A percentile compares a stretch with the other conserved stretches of the same genome.
phyloP scores from a whole-genome alignment of 164 flowering plant species.

The Santalum album region DNA sequence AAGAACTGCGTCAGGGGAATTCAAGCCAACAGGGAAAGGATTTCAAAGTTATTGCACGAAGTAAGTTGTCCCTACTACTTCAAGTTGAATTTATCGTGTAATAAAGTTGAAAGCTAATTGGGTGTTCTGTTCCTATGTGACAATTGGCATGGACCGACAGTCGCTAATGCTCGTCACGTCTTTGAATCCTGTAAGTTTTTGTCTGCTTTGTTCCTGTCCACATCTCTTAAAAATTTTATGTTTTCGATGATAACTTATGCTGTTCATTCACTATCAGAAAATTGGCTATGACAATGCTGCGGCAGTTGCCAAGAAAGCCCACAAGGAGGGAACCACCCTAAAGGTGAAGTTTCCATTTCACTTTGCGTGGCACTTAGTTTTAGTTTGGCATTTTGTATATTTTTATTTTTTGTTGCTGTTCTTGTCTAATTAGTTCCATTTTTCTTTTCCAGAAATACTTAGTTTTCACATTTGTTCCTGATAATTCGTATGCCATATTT shows the following conservation, averaged over 20 bases:
- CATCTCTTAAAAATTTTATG: background rate
- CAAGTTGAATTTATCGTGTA: background rate
- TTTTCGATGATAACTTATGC: background rate
- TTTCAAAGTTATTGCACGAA: slow-evolving; percentile 89
- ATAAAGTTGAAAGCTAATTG: slow-evolving; percentile 9
- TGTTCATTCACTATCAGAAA: slow-evolving; percentile 40
- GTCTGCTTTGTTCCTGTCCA: background rate
- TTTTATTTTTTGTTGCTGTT: background rate
- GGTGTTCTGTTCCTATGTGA: slow-evolving; percentile 5
- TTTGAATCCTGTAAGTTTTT: slow-evolving; percentile 83
- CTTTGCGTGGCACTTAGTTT: background rate
- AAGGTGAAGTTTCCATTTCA: slow-evolving; percentile 40
- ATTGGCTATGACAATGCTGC: slow-evolving; percentile 99
- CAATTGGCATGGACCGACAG: slow-evolving; percentile 39
- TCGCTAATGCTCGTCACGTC: slow-evolving; percentile 98
- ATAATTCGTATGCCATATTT: too few species aligned
- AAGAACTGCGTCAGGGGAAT: slow-evolving; percentile 96
- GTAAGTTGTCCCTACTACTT: slow-evolving; percentile 24
- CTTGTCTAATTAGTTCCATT: too few species aligned
- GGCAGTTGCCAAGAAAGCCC: slow-evolving; percentile 96
- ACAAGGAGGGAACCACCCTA: slow-evolving; percentile 83
- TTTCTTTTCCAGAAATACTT: too few species aligned
- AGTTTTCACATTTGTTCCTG: too few species aligned
- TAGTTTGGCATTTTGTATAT: background rate
- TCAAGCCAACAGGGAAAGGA: slow-evolving; percentile 80